These are phyloP conservation scores for Calonectria pseudoturangicola DNA, from an alignment of 2,329 filamentous ascomycete genomes.

Conservation along the genomic window DNA sequence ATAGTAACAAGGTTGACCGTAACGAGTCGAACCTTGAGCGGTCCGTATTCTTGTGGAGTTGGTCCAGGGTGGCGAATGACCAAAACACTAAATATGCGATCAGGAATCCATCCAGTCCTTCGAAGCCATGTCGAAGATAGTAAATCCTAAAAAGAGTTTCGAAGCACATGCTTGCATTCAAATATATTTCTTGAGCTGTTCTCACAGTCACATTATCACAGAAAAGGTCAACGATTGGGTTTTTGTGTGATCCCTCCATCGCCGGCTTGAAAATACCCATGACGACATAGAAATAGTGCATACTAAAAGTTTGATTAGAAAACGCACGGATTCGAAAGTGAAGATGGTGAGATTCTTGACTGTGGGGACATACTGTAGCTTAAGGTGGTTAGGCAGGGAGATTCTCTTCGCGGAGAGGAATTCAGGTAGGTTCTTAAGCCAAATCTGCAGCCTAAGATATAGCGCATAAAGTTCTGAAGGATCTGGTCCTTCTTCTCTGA, in stretches of 20 bases:
- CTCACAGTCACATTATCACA: neutral
- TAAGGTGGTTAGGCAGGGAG: neutral
- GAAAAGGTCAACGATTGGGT: neutral
- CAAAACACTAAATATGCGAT: neutral
- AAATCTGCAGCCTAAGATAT: neutral
- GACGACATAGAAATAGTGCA: conserved; percentile 5
- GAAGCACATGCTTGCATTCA: neutral
- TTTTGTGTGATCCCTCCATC: too few relatives aligned
- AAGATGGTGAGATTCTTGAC: too few relatives aligned
- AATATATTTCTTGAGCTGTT: neutral
- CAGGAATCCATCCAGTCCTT: neutral
- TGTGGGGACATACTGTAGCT: conserved; percentile 1
- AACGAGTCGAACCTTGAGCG: neutral
- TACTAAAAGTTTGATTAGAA: neutral
- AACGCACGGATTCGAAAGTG: neutral
- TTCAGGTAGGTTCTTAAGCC: neutral
- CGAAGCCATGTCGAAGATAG: conserved; percentile 4
- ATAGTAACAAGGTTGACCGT: conserved; percentile 1
- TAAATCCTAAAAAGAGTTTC: neutral
- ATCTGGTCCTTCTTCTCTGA: neutral
- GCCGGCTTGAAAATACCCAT: neutral
- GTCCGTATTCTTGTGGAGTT: neutral
- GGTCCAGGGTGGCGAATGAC: conserved; percentile 7
- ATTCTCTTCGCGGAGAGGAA: neutral
- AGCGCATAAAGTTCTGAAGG: neutral